Evolutionary conservation across 148 eudicot species (phyloP), one percentile per base, ranked within the genome.

Genomic region (Silene latifolia): DNA sequence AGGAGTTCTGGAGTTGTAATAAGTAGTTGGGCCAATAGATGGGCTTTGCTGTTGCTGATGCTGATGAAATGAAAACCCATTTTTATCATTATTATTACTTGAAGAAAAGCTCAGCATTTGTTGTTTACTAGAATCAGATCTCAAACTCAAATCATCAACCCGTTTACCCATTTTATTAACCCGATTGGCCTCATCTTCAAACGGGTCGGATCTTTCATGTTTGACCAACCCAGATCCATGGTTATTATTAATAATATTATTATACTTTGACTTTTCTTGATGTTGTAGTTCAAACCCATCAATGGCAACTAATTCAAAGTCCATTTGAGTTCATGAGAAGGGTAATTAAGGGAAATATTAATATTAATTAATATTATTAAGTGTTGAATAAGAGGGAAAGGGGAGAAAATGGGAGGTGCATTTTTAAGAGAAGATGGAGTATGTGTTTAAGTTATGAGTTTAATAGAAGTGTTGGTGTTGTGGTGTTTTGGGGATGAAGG

Each of bases 41-140:
- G 79, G 62, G 67, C 67, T 64, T 32, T 75, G 20, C 1, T 67
- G 82, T 15, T 67, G 82, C 9, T 83, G 86, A 57, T 47, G 11
- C 5, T 72, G 72, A 79, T 73, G 82, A 74, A 82, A 80, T 7
- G 80, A 83, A 3, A 54, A 72, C 19, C 79, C 64, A 63, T 66
- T 80, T 71, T 74, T 74, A 58, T 81, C 78, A 67, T 44, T 19
- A 67, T 67, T 42, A 67, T 67, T 19, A 67, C 8, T 67, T 6
- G 89, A 82, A 68, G 89, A 83, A 74, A 91, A 89, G 73, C 89
- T 84, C 62, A 87, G 71, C 91, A 91, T 89, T 67, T 82, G 88
- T 24, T 80, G 82, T 17, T 81, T 72, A 24, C 61, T 82, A 67
- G 8, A 10, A 23, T 81, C 82, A 74, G 87, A 87, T 89, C 87